These are phyloP conservation scores for Arthrobotrys iridis DNA, from an alignment of 2,329 filamentous ascomycete genomes.

Conservation along the genomic window DNA sequence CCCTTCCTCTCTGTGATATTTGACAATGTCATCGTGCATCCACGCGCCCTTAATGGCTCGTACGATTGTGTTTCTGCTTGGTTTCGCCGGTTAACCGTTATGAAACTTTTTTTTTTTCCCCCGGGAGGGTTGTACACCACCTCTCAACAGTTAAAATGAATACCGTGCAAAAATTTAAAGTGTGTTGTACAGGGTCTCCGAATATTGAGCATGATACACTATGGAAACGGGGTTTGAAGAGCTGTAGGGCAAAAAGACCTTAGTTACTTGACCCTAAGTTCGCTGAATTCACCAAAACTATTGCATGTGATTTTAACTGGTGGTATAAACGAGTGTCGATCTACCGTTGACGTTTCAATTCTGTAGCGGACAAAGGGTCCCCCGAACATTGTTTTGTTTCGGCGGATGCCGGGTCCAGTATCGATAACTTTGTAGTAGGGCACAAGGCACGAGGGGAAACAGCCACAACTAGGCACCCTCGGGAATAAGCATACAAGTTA, in stretches of 20 bases:
- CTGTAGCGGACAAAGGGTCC: background rate
- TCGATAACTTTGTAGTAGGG: background rate
- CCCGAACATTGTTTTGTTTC: background rate
- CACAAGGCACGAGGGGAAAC: constrained; percentile 1
- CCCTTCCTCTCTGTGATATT: background rate
- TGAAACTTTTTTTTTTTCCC: background rate
- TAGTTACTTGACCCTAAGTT: constrained; percentile 1
- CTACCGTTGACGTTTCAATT: background rate
- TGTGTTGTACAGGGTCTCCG: constrained; percentile 1
- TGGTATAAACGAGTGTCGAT: background rate
- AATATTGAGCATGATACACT: background rate
- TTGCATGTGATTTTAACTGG: constrained; percentile 1
- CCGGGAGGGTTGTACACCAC: constrained; percentile 1
- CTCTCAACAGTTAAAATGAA: constrained; percentile 12
- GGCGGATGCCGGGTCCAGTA: constrained; percentile 6
- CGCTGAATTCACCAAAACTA: constrained; percentile 10
- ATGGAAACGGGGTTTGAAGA: background rate
- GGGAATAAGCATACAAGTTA: background rate
- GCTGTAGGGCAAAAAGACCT: background rate
- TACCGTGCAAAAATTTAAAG: background rate
- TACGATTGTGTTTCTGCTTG: background rate
- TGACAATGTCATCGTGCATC: constrained; percentile 9
- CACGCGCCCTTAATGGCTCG: constrained; percentile 19
- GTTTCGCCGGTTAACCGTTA: constrained; percentile 1
- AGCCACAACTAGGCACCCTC: background rate